A percentile compares a stretch with the other conserved stretches of the same genome.
Conservation (phyloP, 495 filamentous ascomycete species). For the Cercophora scortea region DNA sequence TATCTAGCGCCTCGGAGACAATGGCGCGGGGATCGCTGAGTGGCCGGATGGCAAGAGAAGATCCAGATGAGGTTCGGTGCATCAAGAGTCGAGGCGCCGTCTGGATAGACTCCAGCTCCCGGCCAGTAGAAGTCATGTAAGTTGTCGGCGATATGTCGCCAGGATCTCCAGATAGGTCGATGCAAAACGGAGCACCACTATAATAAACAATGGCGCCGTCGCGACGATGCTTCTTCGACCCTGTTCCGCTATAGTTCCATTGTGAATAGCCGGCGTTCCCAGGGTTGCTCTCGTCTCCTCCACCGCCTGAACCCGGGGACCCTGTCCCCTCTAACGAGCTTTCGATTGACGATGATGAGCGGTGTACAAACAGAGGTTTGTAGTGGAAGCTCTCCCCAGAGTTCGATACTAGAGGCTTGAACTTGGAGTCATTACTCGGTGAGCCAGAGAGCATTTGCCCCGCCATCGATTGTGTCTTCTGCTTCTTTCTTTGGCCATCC, state of each 20-base stretch:
- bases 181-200: conserved; percentile 65
- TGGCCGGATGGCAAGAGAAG: conserved; percentile 34
- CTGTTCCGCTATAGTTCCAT: conserved; percentile 36
- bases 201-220: conserved; percentile 78
- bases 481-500: conserved; percentile 27
- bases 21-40: conserved; percentile 23
- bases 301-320: conserved; percentile 15
- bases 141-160: conserved; percentile 29
- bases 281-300: conserved; percentile 30
- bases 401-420: conserved; percentile 26
- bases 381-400: conserved; percentile 49
- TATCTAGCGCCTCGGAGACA: conserved; percentile 7
- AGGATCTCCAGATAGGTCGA: conserved; percentile 63
- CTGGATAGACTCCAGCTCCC: conserved; percentile 12
- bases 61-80: conserved; percentile 32
- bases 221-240: conserved; percentile 34
- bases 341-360: conserved; percentile 36
- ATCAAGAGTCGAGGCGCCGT: not conserved
- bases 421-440: conserved; percentile 29
- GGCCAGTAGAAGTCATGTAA: conserved; percentile 31
- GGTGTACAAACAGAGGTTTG: conserved; percentile 53
- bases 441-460: not conserved
- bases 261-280: conserved; percentile 26
- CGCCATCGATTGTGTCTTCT: conserved; percentile 18
- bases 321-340: conserved; percentile 33